phyloP scores from a whole-genome alignment of 805 yeast species.

The Metschnikowia sp. region DNA sequence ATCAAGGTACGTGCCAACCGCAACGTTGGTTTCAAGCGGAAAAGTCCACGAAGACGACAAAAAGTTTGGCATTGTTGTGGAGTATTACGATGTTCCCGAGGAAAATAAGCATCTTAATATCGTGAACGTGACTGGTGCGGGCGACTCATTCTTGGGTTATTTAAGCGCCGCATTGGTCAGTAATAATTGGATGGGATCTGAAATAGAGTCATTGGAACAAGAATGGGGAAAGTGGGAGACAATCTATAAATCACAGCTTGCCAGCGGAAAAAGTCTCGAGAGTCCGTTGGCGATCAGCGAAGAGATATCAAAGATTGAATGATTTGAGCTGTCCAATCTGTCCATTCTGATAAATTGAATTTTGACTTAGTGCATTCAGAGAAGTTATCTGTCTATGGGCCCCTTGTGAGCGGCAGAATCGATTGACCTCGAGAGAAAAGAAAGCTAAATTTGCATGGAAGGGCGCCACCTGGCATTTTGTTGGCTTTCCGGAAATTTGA shows the following conservation, averaged over 20 bases:
- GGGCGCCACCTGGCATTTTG: too few species aligned
- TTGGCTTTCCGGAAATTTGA: too few species aligned
- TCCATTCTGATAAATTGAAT: too few species aligned
- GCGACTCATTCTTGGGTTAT: conserved; percentile 75
- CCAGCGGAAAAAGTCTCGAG: conserved; percentile 30
- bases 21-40: conserved; percentile 23
- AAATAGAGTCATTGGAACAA: conserved; percentile 27
- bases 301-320: background rate
- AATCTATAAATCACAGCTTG: conserved; percentile 36
- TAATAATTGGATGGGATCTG: conserved; percentile 25
- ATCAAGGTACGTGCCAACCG: conserved; percentile 25
- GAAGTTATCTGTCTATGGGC: too few species aligned
- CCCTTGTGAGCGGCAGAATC: too few species aligned
- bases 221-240: conserved; percentile 38
- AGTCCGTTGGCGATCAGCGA: conserved; percentile 10
- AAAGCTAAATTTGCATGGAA: too few species aligned
- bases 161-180: conserved; percentile 39
- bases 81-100: conserved; percentile 51
- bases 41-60: conserved; percentile 13
- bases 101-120: conserved; percentile 34
- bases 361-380: too few species aligned
- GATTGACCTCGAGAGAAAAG: too few species aligned
- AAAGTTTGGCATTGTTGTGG: conserved; percentile 54
- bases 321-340: background rate
- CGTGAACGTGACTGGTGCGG: conserved; percentile 82